Conservation (phyloP, 208 protist genomes). For the Acanthamoeba royreba region DNA sequence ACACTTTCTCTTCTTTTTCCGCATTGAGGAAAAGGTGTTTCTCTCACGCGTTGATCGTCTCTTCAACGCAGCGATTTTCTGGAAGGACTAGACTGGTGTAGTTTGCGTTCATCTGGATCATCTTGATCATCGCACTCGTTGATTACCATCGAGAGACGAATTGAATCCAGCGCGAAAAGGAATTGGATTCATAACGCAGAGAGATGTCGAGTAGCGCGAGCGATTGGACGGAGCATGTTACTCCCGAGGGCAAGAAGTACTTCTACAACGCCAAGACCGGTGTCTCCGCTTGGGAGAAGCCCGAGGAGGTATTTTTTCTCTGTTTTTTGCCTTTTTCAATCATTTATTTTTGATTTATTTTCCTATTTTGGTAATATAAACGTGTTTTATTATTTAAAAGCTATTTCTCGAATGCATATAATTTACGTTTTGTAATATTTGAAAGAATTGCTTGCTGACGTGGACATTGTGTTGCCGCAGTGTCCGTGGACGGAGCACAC, state of each 20-base stretch:
- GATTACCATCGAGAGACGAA: no score
- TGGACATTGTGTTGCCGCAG: background rate
- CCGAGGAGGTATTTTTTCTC: background rate
- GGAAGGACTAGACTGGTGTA: no score
- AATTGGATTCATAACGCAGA: background rate
- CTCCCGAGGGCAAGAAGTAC: conserved; percentile 65
- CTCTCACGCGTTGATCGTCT: no score
- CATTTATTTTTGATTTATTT: no score
- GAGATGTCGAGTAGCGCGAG: background rate
- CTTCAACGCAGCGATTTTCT: no score
- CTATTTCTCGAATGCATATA: no score
- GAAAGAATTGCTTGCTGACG: background rate
- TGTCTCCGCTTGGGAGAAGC: conserved; percentile 64
- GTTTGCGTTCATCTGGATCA: no score
- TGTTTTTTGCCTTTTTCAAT: background rate
- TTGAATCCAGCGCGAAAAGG: background rate
- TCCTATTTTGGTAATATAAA: no score
- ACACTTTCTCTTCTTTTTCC: no score
- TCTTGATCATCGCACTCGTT: no score
- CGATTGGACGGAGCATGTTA: conserved; percentile 57
- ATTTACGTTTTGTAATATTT: background rate
- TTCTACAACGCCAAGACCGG: conserved; percentile 57
- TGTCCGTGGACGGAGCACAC: conserved; percentile 63
- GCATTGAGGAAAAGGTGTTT: no score
- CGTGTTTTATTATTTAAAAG: no score